These are phyloP conservation scores for Papilionanthe hybrid DNA, from an alignment of 116 monocot genomes.

Conservation along the genomic window DNA sequence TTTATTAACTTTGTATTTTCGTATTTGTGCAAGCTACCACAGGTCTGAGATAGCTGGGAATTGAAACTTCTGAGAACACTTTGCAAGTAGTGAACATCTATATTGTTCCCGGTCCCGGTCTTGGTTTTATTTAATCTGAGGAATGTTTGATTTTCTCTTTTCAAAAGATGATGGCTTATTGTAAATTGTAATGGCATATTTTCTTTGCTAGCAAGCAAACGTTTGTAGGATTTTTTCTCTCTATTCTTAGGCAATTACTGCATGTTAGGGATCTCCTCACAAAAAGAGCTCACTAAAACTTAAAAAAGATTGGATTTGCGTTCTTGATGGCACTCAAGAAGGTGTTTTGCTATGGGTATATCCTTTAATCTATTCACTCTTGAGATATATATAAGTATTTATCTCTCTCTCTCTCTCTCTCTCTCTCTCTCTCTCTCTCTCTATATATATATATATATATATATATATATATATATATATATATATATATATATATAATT, in stretches of 20 bases:
- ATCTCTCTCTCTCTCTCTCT: too few species aligned
- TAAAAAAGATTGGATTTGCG: constrained; percentile 69
- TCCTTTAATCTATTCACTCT: not conserved
- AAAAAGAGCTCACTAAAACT: constrained; percentile 70
- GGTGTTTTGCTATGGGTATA: constrained; percentile 94
- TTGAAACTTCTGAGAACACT: constrained; percentile 60
- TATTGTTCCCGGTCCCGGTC: constrained; percentile 7
- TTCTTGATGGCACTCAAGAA: constrained; percentile 91
- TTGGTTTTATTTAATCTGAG: not conserved
- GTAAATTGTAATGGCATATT: not conserved
- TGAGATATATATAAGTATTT: not conserved
- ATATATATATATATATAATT: too few species aligned
- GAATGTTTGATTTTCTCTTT: not conserved
- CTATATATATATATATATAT: too few species aligned
- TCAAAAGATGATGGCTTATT: not conserved
- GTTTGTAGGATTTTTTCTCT: not conserved
- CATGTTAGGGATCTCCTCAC: constrained; percentile 75
- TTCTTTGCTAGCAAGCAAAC: not conserved
- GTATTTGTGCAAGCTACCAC: constrained; percentile 74
- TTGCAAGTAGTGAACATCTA: constrained; percentile 56
- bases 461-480: too few species aligned
- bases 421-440: too few species aligned
- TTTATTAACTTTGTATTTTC: not conserved
- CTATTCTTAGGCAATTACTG: constrained; percentile 14
- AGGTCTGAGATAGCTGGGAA: constrained; percentile 77